Conservation (phyloP, 495 filamentous ascomycete species). For the Hypomontagnella submonticulosa region DNA sequence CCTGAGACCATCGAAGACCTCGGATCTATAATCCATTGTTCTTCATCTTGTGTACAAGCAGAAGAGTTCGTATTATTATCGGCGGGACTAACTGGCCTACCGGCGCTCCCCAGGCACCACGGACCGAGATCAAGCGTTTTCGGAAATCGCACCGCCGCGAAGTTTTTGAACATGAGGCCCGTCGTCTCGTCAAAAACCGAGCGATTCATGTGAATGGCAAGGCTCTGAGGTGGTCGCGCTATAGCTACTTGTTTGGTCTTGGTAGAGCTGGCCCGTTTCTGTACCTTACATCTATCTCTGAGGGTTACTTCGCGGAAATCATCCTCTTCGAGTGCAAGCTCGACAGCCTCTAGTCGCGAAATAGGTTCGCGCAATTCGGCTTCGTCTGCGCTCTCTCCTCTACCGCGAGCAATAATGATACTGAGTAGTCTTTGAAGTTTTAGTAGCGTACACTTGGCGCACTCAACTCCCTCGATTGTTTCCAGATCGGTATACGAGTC, state of each 20-base stretch:
- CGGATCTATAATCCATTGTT: conserved; percentile 75
- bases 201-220: conserved; percentile 89
- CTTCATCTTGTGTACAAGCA: conserved; percentile 50
- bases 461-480: conserved; percentile 86
- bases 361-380: conserved; percentile 47
- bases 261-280: conserved; percentile 72
- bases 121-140: conserved; percentile 74
- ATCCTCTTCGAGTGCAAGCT: conserved; percentile 77
- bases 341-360: conserved; percentile 68
- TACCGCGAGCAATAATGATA: conserved; percentile 48
- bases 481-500: conserved; percentile 88
- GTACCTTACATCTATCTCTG: conserved; percentile 77
- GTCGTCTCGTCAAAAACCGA: conserved; percentile 88
- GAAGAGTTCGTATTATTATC: conserved; percentile 30
- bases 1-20: conserved; percentile 74
- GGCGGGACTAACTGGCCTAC: conserved; percentile 18
- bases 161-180: conserved; percentile 82
- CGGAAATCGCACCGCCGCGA: conserved; percentile 80
- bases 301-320: conserved; percentile 83
- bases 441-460: conserved; percentile 87
- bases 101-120: conserved; percentile 77
- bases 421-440: conserved; percentile 52
- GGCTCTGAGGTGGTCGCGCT: conserved; percentile 78
- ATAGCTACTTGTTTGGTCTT: conserved; percentile 92
- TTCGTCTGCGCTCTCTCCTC: conserved; percentile 29